Conservation (phyloP, 106 monocot species). For the Posidonia australis region DNA sequence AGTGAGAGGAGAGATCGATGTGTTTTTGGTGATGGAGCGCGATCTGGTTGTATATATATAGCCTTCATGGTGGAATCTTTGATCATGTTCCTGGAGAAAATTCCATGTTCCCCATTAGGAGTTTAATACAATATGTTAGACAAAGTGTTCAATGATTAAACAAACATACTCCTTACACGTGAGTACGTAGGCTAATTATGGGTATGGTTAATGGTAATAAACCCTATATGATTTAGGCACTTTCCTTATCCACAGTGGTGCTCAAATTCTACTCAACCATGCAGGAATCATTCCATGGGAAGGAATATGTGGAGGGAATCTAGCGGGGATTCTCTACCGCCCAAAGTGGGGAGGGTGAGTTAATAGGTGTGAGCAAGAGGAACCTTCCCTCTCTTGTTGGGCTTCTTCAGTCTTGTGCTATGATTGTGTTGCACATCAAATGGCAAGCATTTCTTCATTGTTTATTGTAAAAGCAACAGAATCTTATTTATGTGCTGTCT, state of each 20-base stretch:
- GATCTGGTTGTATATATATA: neutral
- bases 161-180: neutral
- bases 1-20: neutral
- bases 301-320: neutral
- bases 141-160: neutral
- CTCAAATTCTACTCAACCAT: neutral
- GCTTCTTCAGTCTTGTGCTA: neutral
- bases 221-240: too few species aligned
- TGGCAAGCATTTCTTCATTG: neutral
- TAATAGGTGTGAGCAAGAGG: too few species aligned
- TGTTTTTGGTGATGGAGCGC: neutral
- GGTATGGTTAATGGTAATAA: neutral
- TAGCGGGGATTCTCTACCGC: neutral
- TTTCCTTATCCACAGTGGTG: neutral
- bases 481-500: too few species aligned
- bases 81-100: constrained; percentile 1
- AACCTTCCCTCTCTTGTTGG: neutral
- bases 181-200: neutral
- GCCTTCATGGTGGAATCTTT: neutral
- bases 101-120: neutral
- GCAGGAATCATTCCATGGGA: neutral
- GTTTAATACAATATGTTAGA: neutral
- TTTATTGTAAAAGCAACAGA: neutral
- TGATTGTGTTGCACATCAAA: neutral
- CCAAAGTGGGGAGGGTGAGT: neutral